phyloP scores from a whole-genome alignment of 73 alveolate genomes.

The Effrenium voratum region DNA sequence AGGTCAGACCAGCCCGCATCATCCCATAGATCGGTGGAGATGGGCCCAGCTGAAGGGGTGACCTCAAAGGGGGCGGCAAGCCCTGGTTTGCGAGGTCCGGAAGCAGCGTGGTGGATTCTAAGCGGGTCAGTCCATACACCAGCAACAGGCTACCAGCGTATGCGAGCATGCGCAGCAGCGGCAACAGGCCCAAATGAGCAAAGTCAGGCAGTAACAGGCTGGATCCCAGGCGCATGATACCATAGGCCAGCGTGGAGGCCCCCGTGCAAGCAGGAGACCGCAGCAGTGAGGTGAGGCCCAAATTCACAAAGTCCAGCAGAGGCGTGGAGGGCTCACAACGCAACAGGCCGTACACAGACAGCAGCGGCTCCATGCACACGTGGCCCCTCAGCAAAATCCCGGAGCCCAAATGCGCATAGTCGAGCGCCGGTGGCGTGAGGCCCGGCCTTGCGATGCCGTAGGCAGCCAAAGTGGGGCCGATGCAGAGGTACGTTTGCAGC shows the following conservation, averaged over 20 bases:
- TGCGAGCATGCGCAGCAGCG: not conserved
- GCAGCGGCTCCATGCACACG: not conserved
- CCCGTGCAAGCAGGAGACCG: slow-evolving; percentile 6
- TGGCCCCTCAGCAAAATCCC: not conserved
- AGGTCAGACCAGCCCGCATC: slow-evolving; percentile 10
- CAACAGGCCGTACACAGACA: slow-evolving; percentile 10
- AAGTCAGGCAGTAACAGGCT: slow-evolving; percentile 12
- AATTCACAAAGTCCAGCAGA: slow-evolving; percentile 2
- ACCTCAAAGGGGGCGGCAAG: not conserved
- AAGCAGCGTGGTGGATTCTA: not conserved
- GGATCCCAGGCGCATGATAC: slow-evolving; percentile 20
- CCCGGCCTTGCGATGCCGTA: slow-evolving; percentile 59
- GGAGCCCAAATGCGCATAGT: slow-evolving; percentile 26
- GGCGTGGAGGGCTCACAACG: not conserved
- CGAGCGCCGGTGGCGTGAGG: not conserved
- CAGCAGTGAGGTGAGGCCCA: not conserved
- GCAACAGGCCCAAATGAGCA: not conserved
- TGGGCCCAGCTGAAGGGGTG: not conserved
- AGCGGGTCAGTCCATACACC: slow-evolving; percentile 39
- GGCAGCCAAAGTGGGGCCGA: not conserved
- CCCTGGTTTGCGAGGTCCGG: slow-evolving; percentile 43
- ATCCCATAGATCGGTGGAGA: slow-evolving; percentile 23
- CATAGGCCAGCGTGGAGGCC: slow-evolving; percentile 5
- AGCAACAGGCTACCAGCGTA: not conserved
- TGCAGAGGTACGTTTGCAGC: not conserved